These are phyloP conservation scores for Blepharisma japonicum DNA, from an alignment of 73 alveolate species.

Conservation along the genomic window DNA sequence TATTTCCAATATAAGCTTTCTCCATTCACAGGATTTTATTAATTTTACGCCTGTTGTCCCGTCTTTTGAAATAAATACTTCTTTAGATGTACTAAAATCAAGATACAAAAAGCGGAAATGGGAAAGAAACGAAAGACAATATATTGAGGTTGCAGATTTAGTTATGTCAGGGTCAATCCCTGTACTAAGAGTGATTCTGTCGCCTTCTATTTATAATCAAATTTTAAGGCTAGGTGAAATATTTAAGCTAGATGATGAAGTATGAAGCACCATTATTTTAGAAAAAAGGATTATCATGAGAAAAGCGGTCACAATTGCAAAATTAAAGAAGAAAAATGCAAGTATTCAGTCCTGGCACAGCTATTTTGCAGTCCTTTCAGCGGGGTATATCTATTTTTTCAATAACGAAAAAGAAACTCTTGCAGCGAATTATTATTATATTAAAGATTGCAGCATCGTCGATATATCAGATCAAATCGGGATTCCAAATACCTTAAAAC, in stretches of 20 bases:
- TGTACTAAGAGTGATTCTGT: not conserved
- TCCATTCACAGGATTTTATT: too few relatives aligned
- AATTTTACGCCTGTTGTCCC: not conserved
- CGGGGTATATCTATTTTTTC: slow-evolving; percentile 5
- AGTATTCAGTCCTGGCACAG: slow-evolving; percentile 4
- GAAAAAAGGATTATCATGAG: slow-evolving; percentile 2
- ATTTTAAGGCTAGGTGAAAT: not conserved
- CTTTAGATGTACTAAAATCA: not conserved
- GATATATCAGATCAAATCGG: not conserved
- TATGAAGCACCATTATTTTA: not conserved
- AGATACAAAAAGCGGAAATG: not conserved
- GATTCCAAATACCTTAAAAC: not conserved
- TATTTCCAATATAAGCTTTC: not conserved
- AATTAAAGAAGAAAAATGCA: not conserved
- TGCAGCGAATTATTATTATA: slow-evolving; percentile 20
- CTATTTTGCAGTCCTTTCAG: slow-evolving; percentile 4
- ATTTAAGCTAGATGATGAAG: not conserved
- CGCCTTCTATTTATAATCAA: slow-evolving; percentile 27
- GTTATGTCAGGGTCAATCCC: slow-evolving; percentile 18
- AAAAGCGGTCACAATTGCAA: not conserved
- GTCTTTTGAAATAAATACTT: not conserved
- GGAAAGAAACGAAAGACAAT: not conserved
- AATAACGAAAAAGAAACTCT: slow-evolving; percentile 9
- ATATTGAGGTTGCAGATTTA: not conserved
- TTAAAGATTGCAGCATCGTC: not conserved